Evolutionary conservation across 768 basidiomycete species (phyloP), one percentile per base, ranked within the genome.

Genomic region (Phaeolepiota aurea): DNA sequence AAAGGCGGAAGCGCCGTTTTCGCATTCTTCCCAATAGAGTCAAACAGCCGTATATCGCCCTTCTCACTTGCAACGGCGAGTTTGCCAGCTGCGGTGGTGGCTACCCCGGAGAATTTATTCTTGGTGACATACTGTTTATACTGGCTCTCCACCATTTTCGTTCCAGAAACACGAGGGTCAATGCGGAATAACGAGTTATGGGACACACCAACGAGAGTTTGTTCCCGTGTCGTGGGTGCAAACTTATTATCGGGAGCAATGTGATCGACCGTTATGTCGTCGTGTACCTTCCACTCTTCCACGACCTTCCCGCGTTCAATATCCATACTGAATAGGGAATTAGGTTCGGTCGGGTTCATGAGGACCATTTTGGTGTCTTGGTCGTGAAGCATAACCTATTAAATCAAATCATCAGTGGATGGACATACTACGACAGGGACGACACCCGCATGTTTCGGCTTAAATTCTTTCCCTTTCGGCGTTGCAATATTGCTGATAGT

Each of bases 211-310:
- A 98, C 80, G 41, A 99, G 71, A 2, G 96, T 99, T 58, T 96
- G 88, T 57, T 94, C 84, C 36, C 72, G 75, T 30, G 92, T 92
- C 49, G 82, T 96, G 49, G 86, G 92, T 4, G 96, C 93, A 52
- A 90, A 97, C 62, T 99, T 99, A 64, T 74, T 81, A 51, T 91
- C 82, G 3, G 96, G 93, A 1, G 93, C 78, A 56, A 98, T 87
- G 54, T 94, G 83, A 58, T 85, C 74, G 48, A 99, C 87, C 12
- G 72, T 68, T 48, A 98, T 69, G 54, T 84, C 71, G 23, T 97
- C 90, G 56, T 92, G 83, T n/a, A 99, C 81, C 57, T 91, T 94
- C 92, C 91, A 97, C 58, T 99, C 96, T 57, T 99, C 96, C 15
- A 98, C 90, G 20, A 99, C 81, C 62, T 96, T 94, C 32, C 90